phyloP scores from a whole-genome alignment of 2,329 filamentous ascomycete genomes.

The Aspergillus fumigatiaffinis region DNA sequence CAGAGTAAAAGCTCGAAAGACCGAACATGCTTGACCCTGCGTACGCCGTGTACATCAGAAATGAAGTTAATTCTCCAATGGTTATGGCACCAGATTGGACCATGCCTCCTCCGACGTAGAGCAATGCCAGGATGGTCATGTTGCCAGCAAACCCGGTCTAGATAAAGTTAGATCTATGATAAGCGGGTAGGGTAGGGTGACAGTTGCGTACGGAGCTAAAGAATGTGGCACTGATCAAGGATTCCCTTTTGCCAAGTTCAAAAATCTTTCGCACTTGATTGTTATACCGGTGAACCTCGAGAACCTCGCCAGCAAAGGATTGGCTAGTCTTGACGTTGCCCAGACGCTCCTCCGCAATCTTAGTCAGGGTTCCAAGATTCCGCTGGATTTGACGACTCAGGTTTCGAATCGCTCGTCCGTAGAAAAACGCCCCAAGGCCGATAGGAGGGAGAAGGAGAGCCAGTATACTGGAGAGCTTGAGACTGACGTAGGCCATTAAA shows the following conservation, averaged over 20 bases:
- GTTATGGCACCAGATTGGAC: conserved; percentile 82
- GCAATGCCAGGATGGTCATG: conserved; percentile 86
- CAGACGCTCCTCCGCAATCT: conserved; percentile 95
- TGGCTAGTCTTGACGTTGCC: conserved; percentile 96
- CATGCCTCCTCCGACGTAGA: conserved; percentile 86
- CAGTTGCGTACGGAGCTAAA: conserved; percentile 58
- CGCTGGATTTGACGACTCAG: conserved; percentile 90
- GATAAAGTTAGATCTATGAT: conserved; percentile 27
- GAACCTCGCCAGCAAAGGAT: conserved; percentile 88
- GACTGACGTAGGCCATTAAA: conserved; percentile 93
- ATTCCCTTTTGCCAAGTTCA: conserved; percentile 78
- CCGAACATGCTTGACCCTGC: conserved; percentile 85
- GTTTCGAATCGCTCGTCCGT: conserved; percentile 82
- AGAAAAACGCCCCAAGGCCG: conserved; percentile 84
- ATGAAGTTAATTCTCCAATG: conserved; percentile 89
- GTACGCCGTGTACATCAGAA: conserved; percentile 97
- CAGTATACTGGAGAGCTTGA: conserved; percentile 83
- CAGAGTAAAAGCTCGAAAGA: conserved; percentile 92
- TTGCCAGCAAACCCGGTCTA: conserved; percentile 90
- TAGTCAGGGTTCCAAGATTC: conserved; percentile 86
- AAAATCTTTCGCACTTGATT: conserved; percentile 90
- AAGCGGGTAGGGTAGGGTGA: too few species aligned
- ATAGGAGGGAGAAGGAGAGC: conserved; percentile 86
- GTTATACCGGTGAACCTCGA: conserved; percentile 89
- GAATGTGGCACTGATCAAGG: conserved; percentile 84